A percentile compares a stretch with the other conserved stretches of the same genome.
phyloP scores from a whole-genome alignment of 306 rosid genomes.

The Bauhinia variegata region DNA sequence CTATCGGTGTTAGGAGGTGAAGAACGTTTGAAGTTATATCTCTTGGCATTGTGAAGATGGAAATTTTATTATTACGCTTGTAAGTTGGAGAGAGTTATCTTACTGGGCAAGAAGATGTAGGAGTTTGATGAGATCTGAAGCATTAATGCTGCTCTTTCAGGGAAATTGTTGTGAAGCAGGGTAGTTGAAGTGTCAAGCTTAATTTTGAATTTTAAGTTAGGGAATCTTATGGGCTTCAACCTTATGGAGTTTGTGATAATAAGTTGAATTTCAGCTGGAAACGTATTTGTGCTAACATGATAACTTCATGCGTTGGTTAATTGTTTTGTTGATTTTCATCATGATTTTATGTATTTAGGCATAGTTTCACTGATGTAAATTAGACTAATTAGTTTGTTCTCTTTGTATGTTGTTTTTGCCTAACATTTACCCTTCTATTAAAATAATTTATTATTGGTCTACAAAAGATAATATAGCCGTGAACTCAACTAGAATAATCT shows the following conservation, averaged over 20 bases:
- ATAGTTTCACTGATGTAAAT: background rate
- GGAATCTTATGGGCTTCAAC: conserved; percentile 6
- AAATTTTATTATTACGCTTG: background rate
- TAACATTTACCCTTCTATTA: background rate
- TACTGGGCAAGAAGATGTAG: too few species aligned
- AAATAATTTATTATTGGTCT: background rate
- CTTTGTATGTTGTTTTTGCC: conserved; percentile 1
- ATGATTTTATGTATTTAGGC: conserved; percentile 13
- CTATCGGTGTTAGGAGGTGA: background rate
- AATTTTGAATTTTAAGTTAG: background rate
- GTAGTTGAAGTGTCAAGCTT: background rate
- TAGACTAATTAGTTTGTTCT: conserved; percentile 9
- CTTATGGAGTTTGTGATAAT: background rate
- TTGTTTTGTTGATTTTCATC: conserved; percentile 4
- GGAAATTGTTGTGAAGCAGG: background rate
- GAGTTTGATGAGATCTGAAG: too few species aligned
- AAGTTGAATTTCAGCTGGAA: background rate
- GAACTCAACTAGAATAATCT: conserved; percentile 18
- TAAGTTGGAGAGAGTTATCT: background rate
- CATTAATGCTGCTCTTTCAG: too few species aligned
- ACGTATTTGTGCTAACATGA: background rate
- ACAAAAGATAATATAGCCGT: conserved; percentile 14
- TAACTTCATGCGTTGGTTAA: conserved; percentile 6
- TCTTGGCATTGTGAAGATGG: background rate
- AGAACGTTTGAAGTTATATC: background rate